Evolutionary conservation across 2,329 filamentous ascomycete genomes (phyloP).

Genomic region (Penicillium thymicola): DNA sequence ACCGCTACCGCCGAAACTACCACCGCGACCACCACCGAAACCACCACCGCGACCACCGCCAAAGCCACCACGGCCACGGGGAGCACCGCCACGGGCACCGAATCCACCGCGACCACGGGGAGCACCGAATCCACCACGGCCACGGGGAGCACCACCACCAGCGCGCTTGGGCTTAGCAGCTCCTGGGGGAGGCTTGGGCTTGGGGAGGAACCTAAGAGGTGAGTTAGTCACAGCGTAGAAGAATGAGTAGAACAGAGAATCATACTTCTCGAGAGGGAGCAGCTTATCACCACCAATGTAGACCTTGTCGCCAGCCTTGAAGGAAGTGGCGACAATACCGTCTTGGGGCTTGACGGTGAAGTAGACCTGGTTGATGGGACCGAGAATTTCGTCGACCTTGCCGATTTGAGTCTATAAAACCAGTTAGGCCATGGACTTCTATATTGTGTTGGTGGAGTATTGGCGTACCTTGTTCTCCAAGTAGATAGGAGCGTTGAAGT

Average conservation of each 20-base stretch:
- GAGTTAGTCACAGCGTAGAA: constrained; percentile 15
- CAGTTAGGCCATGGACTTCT: constrained; percentile 18
- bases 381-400: constrained; percentile 97
- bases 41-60: constrained; percentile 27
- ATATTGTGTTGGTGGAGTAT: neutral
- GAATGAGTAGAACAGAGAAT: neutral
- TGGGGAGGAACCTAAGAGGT: constrained; percentile 71
- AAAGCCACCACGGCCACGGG: constrained; percentile 20
- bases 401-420: constrained; percentile 69
- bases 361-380: constrained; percentile 95
- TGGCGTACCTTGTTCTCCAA: constrained; percentile 85
- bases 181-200: constrained; percentile 72
- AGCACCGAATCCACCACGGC: constrained; percentile 46
- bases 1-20: constrained; percentile 17
- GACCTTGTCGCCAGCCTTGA: constrained; percentile 96
- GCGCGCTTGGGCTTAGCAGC: constrained; percentile 67
- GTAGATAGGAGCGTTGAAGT: constrained; percentile 99
- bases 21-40: constrained; percentile 12
- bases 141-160: constrained; percentile 51
- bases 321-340: constrained; percentile 89
- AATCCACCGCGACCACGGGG: constrained; percentile 25
- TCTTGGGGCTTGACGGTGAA: constrained; percentile 98
- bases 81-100: constrained; percentile 25
- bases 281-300: constrained; percentile 94
- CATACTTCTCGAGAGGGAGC: constrained; percentile 78